Evolutionary conservation across 2,329 filamentous ascomycete species (phyloP).

Genomic region (Fusarium sp.): DNA sequence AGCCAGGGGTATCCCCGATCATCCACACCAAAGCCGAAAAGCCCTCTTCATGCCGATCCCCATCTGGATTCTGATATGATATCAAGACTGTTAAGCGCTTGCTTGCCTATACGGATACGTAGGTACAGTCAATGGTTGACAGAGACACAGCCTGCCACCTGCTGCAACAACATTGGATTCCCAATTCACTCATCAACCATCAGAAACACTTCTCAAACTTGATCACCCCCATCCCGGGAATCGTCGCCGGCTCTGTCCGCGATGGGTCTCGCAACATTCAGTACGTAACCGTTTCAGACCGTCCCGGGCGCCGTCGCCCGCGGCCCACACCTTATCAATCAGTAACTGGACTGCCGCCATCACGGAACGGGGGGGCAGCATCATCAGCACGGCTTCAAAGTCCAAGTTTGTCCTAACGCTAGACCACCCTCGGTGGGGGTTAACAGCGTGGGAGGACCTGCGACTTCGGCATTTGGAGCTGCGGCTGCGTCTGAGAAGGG

Average conservation of each 20-base stretch:
- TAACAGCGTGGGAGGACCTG: not conserved
- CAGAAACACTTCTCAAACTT: not conserved
- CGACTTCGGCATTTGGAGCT: constrained; percentile 15
- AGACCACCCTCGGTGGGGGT: constrained; percentile 20
- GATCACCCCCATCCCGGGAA: constrained; percentile 10
- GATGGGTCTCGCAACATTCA: not conserved
- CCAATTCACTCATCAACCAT: not conserved
- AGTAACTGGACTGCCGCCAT: constrained; percentile 33
- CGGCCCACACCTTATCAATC: constrained; percentile 43
- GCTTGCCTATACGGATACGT: not conserved
- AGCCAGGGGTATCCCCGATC: constrained; percentile 22
- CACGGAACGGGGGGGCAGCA: constrained; percentile 9
- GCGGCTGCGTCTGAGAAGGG: not conserved
- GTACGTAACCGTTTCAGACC: constrained; percentile 24
- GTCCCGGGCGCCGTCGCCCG: constrained; percentile 4
- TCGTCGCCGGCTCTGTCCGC: constrained; percentile 16
- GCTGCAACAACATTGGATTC: not conserved
- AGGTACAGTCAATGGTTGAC: not conserved
- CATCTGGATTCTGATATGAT: constrained; percentile 10
- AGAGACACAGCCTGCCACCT: not conserved
- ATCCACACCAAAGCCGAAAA: constrained; percentile 36
- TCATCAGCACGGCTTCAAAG: constrained; percentile 23
- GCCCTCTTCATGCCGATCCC: constrained; percentile 28
- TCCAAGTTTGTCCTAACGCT: constrained; percentile 1
- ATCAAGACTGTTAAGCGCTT: not conserved